Evolutionary conservation across 2,329 filamentous ascomycete species (phyloP).

Genomic region (Akanthomyces uredinophilus): DNA sequence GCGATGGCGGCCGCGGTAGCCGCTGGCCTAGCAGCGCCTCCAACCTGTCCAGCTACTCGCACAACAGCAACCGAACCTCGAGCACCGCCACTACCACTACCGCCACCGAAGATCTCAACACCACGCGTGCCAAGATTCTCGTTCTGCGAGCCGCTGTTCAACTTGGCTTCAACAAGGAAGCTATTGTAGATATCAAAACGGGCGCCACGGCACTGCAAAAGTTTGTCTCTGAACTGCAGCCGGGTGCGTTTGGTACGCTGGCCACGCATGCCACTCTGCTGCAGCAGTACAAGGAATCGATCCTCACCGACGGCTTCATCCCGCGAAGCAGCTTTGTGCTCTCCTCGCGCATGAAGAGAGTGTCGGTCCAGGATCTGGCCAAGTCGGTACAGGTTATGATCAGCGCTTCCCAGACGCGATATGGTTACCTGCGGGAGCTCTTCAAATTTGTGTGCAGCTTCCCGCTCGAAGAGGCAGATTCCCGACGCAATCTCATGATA

Average conservation of each 20-base stretch:
- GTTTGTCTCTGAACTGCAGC: slow-evolving; percentile 71
- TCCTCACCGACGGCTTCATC: slow-evolving; percentile 64
- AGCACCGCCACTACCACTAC: slow-evolving; percentile 69
- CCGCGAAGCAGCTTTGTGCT: slow-evolving; percentile 39
- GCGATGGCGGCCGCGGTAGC: slow-evolving; percentile 53
- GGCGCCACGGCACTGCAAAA: slow-evolving; percentile 57
- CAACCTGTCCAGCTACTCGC: slow-evolving; percentile 74
- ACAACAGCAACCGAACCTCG: slow-evolving; percentile 58
- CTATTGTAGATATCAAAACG: slow-evolving; percentile 38
- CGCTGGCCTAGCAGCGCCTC: slow-evolving; percentile 80
- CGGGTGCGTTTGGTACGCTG: slow-evolving; percentile 71
- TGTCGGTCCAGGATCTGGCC: slow-evolving; percentile 70
- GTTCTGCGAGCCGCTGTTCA: slow-evolving; percentile 83
- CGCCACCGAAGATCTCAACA: slow-evolving; percentile 66
- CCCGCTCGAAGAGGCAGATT: slow-evolving; percentile 69
- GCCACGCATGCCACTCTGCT: slow-evolving; percentile 67
- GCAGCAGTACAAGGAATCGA: slow-evolving; percentile 73
- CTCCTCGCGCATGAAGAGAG: slow-evolving; percentile 46
- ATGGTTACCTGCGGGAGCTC: slow-evolving; percentile 74
- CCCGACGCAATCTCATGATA: slow-evolving; percentile 60
- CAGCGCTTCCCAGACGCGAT: slow-evolving; percentile 58
- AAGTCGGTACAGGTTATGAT: slow-evolving; percentile 75
- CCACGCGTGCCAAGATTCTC: slow-evolving; percentile 71
- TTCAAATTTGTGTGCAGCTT: slow-evolving; percentile 84
- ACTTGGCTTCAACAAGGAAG: slow-evolving; percentile 66